Conservation (phyloP, 352 stramenopile species). For the Thalassiosira tumida region DNA sequence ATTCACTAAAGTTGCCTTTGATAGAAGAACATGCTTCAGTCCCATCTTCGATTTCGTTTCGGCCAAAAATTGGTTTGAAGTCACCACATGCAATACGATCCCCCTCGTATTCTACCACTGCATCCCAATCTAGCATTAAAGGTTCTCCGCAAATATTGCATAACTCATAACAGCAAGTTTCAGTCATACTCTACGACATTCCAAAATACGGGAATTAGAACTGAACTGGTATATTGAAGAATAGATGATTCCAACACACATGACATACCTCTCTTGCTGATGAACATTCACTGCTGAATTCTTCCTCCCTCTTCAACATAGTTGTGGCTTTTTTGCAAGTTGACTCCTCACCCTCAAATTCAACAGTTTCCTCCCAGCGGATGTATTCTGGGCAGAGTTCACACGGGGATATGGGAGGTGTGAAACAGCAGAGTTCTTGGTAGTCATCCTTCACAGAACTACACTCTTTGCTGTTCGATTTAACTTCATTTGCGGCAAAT, state of each 20-base stretch:
- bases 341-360: conserved; percentile 75
- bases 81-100: conserved; percentile 80
- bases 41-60: conserved; percentile 78
- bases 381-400: conserved; percentile 82
- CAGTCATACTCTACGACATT: conserved; percentile 49
- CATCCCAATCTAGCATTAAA: conserved; percentile 82
- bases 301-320: conserved; percentile 79
- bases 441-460: conserved; percentile 67
- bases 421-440: conserved; percentile 80
- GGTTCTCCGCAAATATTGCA: conserved; percentile 80
- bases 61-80: conserved; percentile 81
- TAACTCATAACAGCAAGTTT: conserved; percentile 83
- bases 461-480: conserved; percentile 70
- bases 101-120: conserved; percentile 80
- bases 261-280: conserved; percentile 65
- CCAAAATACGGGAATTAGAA: conserved; percentile 36
- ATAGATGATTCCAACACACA: neutral
- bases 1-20: conserved; percentile 64
- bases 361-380: conserved; percentile 72
- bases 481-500: conserved; percentile 75
- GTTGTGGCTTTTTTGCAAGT: conserved; percentile 79
- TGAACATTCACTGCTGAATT: conserved; percentile 67
- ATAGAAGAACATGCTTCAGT: conserved; percentile 66
- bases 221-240: neutral
- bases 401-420: conserved; percentile 68